Evolutionary conservation across 257 asterid genomes (phyloP).

Genomic region (Fraxinus quadrangulata): DNA sequence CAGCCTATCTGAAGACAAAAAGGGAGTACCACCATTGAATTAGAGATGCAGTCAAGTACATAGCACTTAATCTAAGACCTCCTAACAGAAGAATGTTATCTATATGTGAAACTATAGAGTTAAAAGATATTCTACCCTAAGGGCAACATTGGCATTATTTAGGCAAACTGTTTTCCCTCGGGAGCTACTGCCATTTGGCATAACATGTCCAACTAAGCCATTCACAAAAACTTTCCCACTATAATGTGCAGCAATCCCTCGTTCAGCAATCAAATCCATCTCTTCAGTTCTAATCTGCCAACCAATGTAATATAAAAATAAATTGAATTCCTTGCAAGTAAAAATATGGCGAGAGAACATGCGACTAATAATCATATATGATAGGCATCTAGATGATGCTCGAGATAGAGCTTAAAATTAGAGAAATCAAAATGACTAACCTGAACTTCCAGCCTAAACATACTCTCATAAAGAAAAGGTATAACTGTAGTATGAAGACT

Average conservation of each 20-base stretch:
- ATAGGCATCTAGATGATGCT: constrained; percentile 23
- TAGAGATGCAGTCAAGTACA: constrained; percentile 22
- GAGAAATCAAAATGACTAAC: constrained; percentile 37
- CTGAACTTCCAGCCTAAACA: constrained; percentile 94
- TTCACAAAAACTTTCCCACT: constrained; percentile 81
- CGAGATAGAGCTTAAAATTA: constrained; percentile 11
- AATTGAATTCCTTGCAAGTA: not conserved
- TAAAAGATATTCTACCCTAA: constrained; percentile 57
- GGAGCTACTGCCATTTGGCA: constrained; percentile 52
- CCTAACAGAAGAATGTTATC: not conserved
- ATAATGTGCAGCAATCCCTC: constrained; percentile 95
- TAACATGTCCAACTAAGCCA: constrained; percentile 76
- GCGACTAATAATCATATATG: not conserved
- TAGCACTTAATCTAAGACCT: not conserved
- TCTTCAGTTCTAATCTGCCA: constrained; percentile 90
- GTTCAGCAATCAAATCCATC: constrained; percentile 90
- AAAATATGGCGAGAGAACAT: not conserved
- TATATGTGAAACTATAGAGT: constrained; percentile 13
- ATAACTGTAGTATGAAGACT: constrained; percentile 94
- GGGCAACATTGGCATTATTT: constrained; percentile 87
- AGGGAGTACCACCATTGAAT: constrained; percentile 17
- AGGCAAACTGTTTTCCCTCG: constrained; percentile 72
- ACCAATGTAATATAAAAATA: constrained; percentile 11
- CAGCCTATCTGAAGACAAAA: constrained; percentile 74
- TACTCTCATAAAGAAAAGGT: constrained; percentile 94